Evolutionary conservation across 2,329 filamentous ascomycete genomes (phyloP).

Genomic region (Knufia petricola): DNA sequence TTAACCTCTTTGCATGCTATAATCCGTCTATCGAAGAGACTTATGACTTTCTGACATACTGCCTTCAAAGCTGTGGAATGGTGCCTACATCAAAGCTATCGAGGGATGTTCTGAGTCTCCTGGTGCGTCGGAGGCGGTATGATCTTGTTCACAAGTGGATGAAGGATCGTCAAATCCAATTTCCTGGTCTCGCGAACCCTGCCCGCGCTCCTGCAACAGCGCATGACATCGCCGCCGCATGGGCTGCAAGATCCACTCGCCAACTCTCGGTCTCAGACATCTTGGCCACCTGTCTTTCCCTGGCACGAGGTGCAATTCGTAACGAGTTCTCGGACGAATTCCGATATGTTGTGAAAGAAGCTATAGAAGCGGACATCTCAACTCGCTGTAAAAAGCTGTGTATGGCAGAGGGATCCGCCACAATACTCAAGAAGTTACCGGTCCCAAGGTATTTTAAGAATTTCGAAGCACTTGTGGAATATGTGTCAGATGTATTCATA

Average conservation of each 20-base stretch:
- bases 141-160: constrained; percentile 6
- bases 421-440: not conserved
- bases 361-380: not conserved
- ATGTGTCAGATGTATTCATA: not conserved
- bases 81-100: constrained; percentile 1
- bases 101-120: not conserved
- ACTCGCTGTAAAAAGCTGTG: not conserved
- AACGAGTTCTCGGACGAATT: constrained; percentile 1
- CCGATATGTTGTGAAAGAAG: not conserved
- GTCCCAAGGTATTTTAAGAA: no score
- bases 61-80: constrained; percentile 1
- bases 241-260: not conserved
- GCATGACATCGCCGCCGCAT: not conserved
- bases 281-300: not conserved
- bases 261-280: not conserved
- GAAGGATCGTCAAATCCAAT: not conserved
- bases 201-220: not conserved
- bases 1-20: not conserved
- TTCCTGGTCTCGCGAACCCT: not conserved
- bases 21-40: not conserved
- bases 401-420: not conserved
- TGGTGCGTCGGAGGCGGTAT: not conserved
- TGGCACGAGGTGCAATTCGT: constrained; percentile 2
- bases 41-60: constrained; percentile 6
- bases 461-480: no score